A percentile compares a stretch with the other conserved stretches of the same genome.
These are phyloP conservation scores for Guillardia theta DNA, from an alignment of 78 protist species.

Conservation along the genomic window DNA sequence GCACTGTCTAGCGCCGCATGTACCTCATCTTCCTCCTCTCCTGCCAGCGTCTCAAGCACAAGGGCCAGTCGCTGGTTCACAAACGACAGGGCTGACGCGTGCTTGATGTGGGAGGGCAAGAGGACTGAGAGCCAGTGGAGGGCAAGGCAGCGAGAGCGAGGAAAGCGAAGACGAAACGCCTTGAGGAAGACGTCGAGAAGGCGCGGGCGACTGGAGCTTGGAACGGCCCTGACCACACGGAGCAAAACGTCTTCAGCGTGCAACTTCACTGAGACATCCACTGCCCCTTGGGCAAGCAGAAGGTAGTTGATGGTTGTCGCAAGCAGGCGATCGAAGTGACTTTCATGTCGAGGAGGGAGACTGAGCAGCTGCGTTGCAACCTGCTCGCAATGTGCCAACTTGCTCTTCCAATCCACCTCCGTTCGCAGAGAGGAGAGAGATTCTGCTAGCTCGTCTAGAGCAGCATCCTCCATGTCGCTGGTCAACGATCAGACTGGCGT, in stretches of 20 bases:
- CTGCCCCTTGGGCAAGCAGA: not conserved
- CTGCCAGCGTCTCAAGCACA: not conserved
- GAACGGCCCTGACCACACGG: not conserved
- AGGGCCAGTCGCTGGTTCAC: not conserved
- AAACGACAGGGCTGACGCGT: not conserved
- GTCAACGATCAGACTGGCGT: too few species aligned
- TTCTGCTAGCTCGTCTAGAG: not conserved
- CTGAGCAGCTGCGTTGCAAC: not conserved
- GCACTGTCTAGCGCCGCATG: not conserved
- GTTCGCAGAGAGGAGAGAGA: not conserved
- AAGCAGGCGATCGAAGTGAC: not conserved
- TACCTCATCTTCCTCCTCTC: not conserved
- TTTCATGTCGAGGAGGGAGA: not conserved
- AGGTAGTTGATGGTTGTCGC: constrained; percentile 20
- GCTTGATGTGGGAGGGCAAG: not conserved
- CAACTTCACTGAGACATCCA: not conserved
- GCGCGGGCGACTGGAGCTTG: not conserved
- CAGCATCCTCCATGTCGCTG: not conserved
- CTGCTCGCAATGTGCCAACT: not conserved
- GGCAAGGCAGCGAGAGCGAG: constrained; percentile 7
- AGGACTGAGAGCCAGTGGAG: not conserved
- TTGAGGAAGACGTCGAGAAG: not conserved
- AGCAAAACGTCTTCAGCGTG: not conserved
- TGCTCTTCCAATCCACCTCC: not conserved
- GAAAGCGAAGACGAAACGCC: not conserved